Evolutionary conservation across 2,329 filamentous ascomycete species (phyloP).

Genomic region (Ophiocordyceps robertsii): DNA sequence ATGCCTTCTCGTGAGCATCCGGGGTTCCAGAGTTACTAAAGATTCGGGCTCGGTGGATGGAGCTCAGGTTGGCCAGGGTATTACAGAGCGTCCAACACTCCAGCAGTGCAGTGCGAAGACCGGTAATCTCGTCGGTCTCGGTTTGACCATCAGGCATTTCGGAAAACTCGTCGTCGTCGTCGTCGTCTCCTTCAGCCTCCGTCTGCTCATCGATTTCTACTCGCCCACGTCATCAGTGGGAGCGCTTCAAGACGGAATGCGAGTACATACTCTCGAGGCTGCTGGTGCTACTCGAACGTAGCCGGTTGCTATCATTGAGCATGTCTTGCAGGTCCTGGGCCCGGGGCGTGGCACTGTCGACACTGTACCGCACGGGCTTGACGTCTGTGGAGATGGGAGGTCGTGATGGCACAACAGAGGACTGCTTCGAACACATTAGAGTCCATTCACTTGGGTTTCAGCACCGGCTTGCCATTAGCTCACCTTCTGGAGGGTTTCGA

Average conservation of each 20-base stretch:
- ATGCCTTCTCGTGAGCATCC: slow-evolving; percentile 73
- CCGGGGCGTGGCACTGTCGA: slow-evolving; percentile 62
- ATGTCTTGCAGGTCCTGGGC: slow-evolving; percentile 74
- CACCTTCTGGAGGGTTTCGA: slow-evolving; percentile 12
- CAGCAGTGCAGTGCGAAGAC: slow-evolving; percentile 62
- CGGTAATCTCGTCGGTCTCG: slow-evolving; percentile 46
- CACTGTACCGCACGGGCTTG: slow-evolving; percentile 48
- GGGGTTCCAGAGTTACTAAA: slow-evolving; percentile 63
- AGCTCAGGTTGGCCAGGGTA: slow-evolving; percentile 73
- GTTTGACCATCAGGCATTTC: slow-evolving; percentile 23
- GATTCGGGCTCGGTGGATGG: slow-evolving; percentile 65
- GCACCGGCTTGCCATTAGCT: neutral
- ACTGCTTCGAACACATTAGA: neutral
- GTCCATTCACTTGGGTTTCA: neutral
- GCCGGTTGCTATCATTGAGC: slow-evolving; percentile 37
- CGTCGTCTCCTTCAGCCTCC: slow-evolving; percentile 39
- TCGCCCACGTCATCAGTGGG: neutral
- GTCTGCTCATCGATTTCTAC: slow-evolving; percentile 43
- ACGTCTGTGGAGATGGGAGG: slow-evolving; percentile 67
- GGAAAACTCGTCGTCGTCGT: slow-evolving; percentile 32
- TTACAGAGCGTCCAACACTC: slow-evolving; percentile 95
- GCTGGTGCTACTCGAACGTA: slow-evolving; percentile 54
- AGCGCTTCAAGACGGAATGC: neutral
- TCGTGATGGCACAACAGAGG: slow-evolving; percentile 32
- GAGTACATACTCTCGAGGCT: slow-evolving; percentile 58